Base-by-base conservation (phyloP, 2,329 filamentous ascomycete genomes). In the Colletotrichum lentis region DNA sequence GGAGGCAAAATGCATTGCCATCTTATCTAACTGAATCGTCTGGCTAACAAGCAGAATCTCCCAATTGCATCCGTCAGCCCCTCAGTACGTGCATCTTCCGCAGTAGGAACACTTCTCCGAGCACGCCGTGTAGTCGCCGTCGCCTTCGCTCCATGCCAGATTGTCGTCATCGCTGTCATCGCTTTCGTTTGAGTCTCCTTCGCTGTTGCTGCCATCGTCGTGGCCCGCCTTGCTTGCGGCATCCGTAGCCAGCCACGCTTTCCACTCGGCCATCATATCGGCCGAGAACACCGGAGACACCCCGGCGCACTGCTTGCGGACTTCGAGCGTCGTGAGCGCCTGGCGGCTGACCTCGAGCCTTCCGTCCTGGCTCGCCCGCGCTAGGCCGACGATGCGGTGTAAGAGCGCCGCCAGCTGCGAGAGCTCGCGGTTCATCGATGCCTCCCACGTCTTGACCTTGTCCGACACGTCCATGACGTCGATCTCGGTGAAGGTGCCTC, bases 401-500 rank as follows among this genome's bases (percentile, higher is more conserved):
- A 69, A 62, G 16, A 79, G 64, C 1, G 71, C 73, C 1, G 73
- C 76, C 1, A 83, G 69, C 7, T 70, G 73, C 2, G 74, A 71
- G 6, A 83, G 73, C 0, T 72, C 72, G 1, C 62, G 22, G 18
- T 75, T 71, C 43, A 79, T 76, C 4, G 73, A 62, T 6, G 63
- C 67, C 64, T 83, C 80, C 81, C 81, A 83, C 1, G 69, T 54
- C 3, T 70, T 57, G 22, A 82, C 70, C 3, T 77, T 67, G 0
- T 73, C 68, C 0, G 70, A 65, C 2, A 80, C 72, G 44, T 81
- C 73, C 20, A 71, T 71, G 39, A 82, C 71, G 35, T 74, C 68
- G 2, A 79, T 77, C 10, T 83, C 76, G 0, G 73, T 62, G 62
- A 84, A 83, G 1, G 71, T 6, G 0, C 80, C 79, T 1, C 50